phyloP scores from a whole-genome alignment of 2,329 filamentous ascomycete species.

The Leptographium radiaticola region DNA sequence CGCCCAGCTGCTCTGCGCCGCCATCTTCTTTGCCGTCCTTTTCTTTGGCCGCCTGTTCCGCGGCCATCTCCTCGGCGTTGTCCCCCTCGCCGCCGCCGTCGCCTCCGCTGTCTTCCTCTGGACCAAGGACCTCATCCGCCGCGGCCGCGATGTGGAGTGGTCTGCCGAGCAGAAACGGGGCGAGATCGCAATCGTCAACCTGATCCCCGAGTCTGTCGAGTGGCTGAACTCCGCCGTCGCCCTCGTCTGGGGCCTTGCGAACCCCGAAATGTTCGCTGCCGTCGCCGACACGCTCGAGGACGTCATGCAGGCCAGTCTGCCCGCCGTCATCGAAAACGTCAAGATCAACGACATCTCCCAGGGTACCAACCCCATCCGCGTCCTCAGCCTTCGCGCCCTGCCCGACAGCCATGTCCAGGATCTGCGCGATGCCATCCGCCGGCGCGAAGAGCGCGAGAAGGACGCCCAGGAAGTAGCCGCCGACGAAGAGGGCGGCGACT shows the following conservation, averaged over 20 bases:
- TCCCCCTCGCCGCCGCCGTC: conserved; percentile 60
- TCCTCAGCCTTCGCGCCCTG: conserved; percentile 75
- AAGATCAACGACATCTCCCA: conserved; percentile 92
- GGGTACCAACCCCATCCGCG: conserved; percentile 77
- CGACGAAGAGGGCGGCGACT: conserved; percentile 80
- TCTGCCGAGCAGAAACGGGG: conserved; percentile 74
- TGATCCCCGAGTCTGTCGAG: conserved; percentile 85
- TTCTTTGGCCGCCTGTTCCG: conserved; percentile 70
- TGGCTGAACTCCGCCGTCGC: conserved; percentile 89
- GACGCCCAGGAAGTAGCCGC: conserved; percentile 80
- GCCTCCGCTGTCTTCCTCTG: conserved; percentile 74
- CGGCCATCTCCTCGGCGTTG: conserved; percentile 60
- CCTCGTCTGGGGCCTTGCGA: conserved; percentile 80
- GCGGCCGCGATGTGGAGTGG: conserved; percentile 78
- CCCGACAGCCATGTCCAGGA: conserved; percentile 72
- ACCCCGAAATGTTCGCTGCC: conserved; percentile 87
- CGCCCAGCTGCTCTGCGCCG: conserved; percentile 56
- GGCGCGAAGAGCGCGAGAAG: conserved; percentile 66
- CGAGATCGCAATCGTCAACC: conserved; percentile 71
- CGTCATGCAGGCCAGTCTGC: conserved; percentile 92
- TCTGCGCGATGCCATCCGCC: conserved; percentile 68
- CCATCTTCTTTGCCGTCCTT: conserved; percentile 60
- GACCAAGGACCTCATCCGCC: conserved; percentile 75
- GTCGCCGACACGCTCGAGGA: conserved; percentile 91
- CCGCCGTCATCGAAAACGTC: conserved; percentile 83